phyloP scores from a whole-genome alignment of 495 filamentous ascomycete genomes.

The Tuber magnatum region DNA sequence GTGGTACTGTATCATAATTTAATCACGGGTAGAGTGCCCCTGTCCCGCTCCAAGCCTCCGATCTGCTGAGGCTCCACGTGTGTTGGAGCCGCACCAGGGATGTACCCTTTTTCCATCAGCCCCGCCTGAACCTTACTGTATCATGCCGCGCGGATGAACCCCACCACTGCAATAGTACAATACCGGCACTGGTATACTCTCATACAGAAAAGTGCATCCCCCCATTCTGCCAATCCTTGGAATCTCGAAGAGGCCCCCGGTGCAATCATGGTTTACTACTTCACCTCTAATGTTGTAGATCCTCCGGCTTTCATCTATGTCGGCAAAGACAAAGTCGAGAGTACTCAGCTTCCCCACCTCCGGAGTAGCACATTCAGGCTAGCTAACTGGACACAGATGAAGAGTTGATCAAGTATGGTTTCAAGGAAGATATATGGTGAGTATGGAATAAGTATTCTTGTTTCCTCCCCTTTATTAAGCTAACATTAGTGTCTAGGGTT shows the following conservation, averaged over 20 bases:
- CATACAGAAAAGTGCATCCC: slow-evolving; percentile 4
- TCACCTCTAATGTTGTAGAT: slow-evolving; percentile 71
- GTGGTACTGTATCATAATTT: background rate
- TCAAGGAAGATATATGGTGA: slow-evolving; percentile 92
- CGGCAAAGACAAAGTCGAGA: slow-evolving; percentile 98
- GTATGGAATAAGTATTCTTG: slow-evolving; percentile 30
- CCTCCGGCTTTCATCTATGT: slow-evolving; percentile 83
- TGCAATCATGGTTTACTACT: slow-evolving; percentile 82
- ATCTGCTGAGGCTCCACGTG: slow-evolving; percentile 9
- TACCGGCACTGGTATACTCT: background rate
- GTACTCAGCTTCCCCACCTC: slow-evolving; percentile 47
- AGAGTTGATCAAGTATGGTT: slow-evolving; percentile 85
- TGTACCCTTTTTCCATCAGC: slow-evolving; percentile 4
- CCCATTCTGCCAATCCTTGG: slow-evolving; percentile 9
- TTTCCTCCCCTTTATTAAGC: background rate
- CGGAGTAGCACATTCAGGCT: slow-evolving; percentile 4
- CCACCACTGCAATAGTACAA: background rate
- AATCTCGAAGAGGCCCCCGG: background rate
- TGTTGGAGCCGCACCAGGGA: slow-evolving; percentile 20
- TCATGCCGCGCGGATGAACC: slow-evolving; percentile 1
- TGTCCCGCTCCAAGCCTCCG: background rate
- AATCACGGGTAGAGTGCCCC: background rate
- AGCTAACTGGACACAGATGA: slow-evolving; percentile 59
- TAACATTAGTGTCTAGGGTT: slow-evolving; percentile 24
- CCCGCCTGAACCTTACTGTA: slow-evolving; percentile 3